Percentiles rank a stretch among this genome's conserved stretches.
Evolutionary conservation across 208 protist species (phyloP).

Genomic region (Phytomonas serpens): DNA sequence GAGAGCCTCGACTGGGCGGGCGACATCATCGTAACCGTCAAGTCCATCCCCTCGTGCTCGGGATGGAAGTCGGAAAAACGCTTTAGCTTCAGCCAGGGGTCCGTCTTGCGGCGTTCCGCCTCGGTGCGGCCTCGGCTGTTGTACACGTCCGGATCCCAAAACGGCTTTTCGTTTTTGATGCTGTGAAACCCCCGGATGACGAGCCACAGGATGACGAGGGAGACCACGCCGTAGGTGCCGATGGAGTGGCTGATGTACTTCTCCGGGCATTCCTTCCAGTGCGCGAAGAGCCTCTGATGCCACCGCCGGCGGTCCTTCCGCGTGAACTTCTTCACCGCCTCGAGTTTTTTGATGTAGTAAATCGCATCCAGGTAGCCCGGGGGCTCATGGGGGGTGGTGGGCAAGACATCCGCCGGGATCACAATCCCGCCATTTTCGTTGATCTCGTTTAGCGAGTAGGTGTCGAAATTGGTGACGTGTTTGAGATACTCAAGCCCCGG

Average conservation of each 20-base stretch:
- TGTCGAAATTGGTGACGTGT: conserved; percentile 85
- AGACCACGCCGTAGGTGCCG: conserved; percentile 54
- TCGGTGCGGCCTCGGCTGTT: conserved; percentile 30
- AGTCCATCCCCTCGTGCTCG: conserved; percentile 69
- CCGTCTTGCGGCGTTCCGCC: conserved; percentile 37
- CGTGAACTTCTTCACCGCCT: conserved; percentile 71
- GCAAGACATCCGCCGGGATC: conserved; percentile 72
- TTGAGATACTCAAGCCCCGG: conserved; percentile 78
- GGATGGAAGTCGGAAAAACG: conserved; percentile 80
- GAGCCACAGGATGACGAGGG: conserved; percentile 52
- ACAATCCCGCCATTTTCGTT: conserved; percentile 80
- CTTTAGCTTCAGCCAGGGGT: conserved; percentile 69
- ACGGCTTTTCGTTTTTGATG: conserved; percentile 84
- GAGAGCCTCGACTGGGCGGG: conserved; percentile 72
- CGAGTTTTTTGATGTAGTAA: conserved; percentile 58
- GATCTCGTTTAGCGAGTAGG: conserved; percentile 79
- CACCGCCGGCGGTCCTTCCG: conserved; percentile 73
- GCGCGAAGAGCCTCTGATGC: conserved; percentile 64
- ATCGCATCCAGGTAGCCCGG: conserved; percentile 69
- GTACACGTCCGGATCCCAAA: conserved; percentile 82
- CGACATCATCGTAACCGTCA: conserved; percentile 69
- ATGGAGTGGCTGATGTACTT: conserved; percentile 68
- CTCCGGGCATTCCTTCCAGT: conserved; percentile 81
- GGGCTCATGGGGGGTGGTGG: conserved; percentile 53
- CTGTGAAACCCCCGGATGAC: conserved; percentile 71